These are phyloP conservation scores for Phanerochaete carnosa DNA, from an alignment of 768 basidiomycete genomes.

Conservation along the genomic window DNA sequence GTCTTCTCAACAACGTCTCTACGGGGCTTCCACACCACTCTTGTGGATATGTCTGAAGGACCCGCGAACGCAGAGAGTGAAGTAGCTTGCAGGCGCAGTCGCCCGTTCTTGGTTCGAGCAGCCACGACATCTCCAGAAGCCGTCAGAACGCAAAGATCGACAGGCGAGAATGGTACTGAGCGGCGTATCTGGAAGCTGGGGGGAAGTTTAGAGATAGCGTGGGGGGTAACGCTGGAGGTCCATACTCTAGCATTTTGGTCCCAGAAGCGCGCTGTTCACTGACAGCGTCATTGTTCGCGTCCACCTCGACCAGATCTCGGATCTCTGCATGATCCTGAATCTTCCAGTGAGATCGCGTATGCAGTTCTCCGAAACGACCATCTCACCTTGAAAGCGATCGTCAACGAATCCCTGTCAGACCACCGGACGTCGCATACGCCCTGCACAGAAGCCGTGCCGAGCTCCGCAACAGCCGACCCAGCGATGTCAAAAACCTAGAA, in stretches of 20 bases:
- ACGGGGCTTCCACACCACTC: slow-evolving; percentile 24
- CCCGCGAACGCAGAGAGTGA: neutral
- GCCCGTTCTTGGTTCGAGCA: slow-evolving; percentile 20
- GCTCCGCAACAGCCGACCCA: neutral
- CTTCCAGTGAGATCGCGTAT: neutral
- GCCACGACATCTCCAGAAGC: slow-evolving; percentile 14
- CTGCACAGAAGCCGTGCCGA: neutral
- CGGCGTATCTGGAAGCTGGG: neutral
- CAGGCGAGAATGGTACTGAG: neutral
- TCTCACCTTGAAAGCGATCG: slow-evolving; percentile 18
- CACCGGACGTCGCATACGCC: slow-evolving; percentile 16
- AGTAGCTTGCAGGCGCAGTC: slow-evolving; percentile 12
- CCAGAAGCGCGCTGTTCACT: neutral
- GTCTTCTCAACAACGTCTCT: slow-evolving; percentile 1
- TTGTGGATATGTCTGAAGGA: neutral
- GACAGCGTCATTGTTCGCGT: slow-evolving; percentile 18
- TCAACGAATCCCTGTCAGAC: slow-evolving; percentile 15
- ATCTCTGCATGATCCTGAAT: slow-evolving; percentile 21
- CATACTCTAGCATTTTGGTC: slow-evolving; percentile 7
- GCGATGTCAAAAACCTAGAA: slow-evolving; percentile 1
- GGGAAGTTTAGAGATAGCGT: too few species aligned
- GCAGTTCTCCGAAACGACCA: neutral
- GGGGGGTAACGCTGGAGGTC: neutral
- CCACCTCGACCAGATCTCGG: slow-evolving; percentile 14
- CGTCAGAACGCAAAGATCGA: neutral